phyloP scores from a whole-genome alignment of 2,329 filamentous ascomycete species.

The Graphiopsis chlorocephala region DNA sequence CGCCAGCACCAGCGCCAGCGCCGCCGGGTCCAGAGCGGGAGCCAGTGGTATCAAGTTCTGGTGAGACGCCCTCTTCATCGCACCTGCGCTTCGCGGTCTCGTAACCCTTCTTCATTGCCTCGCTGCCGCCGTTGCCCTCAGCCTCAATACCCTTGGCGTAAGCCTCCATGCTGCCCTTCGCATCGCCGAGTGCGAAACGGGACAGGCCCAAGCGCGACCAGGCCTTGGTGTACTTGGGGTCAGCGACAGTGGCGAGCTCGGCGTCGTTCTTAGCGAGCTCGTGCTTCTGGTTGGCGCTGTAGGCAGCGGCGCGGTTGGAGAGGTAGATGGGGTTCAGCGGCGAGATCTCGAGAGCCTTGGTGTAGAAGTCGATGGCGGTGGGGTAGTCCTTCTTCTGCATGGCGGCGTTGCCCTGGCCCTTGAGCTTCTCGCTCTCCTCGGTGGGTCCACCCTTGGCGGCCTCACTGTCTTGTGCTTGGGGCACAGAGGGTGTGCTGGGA shows the following conservation, averaged over 20 bases:
- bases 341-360: conserved; percentile 74
- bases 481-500: conserved; percentile 35
- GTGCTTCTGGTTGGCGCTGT: conserved; percentile 82
- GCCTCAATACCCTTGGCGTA: conserved; percentile 90
- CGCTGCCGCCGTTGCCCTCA: conserved; percentile 89
- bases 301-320: conserved; percentile 92
- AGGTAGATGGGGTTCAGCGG: conserved; percentile 94
- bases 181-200: conserved; percentile 85
- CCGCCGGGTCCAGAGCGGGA: conserved; percentile 6
- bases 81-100: conserved; percentile 89
- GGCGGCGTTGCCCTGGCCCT: conserved; percentile 86
- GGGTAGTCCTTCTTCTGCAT: conserved; percentile 93
- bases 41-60: background rate
- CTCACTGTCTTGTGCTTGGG: conserved; percentile 41
- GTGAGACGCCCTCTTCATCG: conserved; percentile 65
- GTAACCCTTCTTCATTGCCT: conserved; percentile 95
- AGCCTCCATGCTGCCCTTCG: conserved; percentile 88
- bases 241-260: conserved; percentile 81
- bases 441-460: conserved; percentile 45
- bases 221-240: conserved; percentile 93
- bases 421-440: conserved; percentile 81
- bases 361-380: conserved; percentile 80
- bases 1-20: conserved; percentile 33
- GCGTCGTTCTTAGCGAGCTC: conserved; percentile 81
- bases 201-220: conserved; percentile 93